phyloP scores from a whole-genome alignment of 495 filamentous ascomycete species.

The Lasiosphaeris hirsuta region DNA sequence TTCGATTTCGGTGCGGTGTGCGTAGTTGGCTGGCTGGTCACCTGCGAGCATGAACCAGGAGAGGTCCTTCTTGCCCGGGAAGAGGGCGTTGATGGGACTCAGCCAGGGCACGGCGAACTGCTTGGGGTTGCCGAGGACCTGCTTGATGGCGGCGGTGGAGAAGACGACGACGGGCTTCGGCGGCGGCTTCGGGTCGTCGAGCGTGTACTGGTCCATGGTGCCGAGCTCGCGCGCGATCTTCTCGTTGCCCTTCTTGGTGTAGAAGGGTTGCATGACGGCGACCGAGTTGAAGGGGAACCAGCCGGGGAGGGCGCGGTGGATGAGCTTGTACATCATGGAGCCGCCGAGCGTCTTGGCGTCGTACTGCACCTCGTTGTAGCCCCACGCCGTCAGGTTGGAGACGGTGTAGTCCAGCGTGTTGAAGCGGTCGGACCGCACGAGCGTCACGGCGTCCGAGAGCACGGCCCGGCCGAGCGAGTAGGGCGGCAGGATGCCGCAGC shows the following conservation, averaged over 20 bases:
- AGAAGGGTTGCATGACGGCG: conserved; percentile 68
- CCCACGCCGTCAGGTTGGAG: conserved; percentile 73
- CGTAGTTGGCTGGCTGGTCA: conserved; percentile 13
- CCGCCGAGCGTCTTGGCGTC: conserved; percentile 65
- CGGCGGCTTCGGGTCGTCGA: conserved; percentile 41
- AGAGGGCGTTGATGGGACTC: conserved; percentile 3
- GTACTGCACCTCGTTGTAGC: conserved; percentile 65
- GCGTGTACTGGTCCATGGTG: conserved; percentile 58
- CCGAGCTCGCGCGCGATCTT: conserved; percentile 63
- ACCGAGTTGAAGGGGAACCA: conserved; percentile 69
- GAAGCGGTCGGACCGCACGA: conserved; percentile 79
- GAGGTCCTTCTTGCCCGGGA: conserved; percentile 14
- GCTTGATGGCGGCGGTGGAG: conserved; percentile 5
- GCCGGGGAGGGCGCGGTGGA: conserved; percentile 65
- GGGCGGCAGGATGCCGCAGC: conserved; percentile 66
- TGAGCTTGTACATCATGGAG: conserved; percentile 71
- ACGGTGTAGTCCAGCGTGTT: conserved; percentile 67
- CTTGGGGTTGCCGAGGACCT: conserved; percentile 7
- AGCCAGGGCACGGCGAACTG: conserved; percentile 13
- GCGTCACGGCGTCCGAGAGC: conserved; percentile 72
- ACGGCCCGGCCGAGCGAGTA: conserved; percentile 72
- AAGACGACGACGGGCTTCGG: conserved; percentile 4
- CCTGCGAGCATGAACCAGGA: conserved; percentile 17
- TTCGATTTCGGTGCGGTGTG: conserved; percentile 11
- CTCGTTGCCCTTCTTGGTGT: conserved; percentile 50